A percentile compares a stretch with the other conserved stretches of the same genome.
Evolutionary conservation across 2,329 filamentous ascomycete genomes (phyloP).

Genomic region (Lecanicillium sp.): DNA sequence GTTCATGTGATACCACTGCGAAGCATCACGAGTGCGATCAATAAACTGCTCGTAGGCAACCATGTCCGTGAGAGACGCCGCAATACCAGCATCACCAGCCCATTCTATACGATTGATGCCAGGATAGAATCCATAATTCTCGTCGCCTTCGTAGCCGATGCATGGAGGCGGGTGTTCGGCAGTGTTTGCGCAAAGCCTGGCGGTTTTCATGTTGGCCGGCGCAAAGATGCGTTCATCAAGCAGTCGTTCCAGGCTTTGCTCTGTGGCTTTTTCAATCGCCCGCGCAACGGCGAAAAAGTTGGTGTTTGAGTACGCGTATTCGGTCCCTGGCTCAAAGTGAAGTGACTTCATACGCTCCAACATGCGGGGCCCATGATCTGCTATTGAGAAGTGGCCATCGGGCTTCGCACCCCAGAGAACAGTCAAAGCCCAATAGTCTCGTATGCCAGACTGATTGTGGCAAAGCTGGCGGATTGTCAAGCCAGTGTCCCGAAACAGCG

Average conservation of each 20-base stretch:
- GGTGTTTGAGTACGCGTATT: slow-evolving; percentile 34
- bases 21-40: slow-evolving; percentile 17
- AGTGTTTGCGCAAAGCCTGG: slow-evolving; percentile 28
- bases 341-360: slow-evolving; percentile 24
- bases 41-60: slow-evolving; percentile 35
- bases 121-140: slow-evolving; percentile 25
- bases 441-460: slow-evolving; percentile 34
- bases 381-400: slow-evolving; percentile 29
- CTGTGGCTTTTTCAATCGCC: slow-evolving; percentile 28
- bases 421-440: slow-evolving; percentile 37
- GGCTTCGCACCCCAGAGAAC: slow-evolving; percentile 33
- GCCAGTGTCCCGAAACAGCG: slow-evolving; percentile 15
- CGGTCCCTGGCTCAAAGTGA: slow-evolving; percentile 33
- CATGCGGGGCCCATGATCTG: slow-evolving; percentile 19
- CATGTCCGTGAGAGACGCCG: slow-evolving; percentile 36
- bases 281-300: slow-evolving; percentile 33
- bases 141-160: slow-evolving; percentile 34
- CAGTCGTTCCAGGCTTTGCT: slow-evolving; percentile 24
- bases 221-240: slow-evolving; percentile 28
- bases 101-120: slow-evolving; percentile 35
- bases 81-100: slow-evolving; percentile 36
- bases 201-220: slow-evolving; percentile 34
- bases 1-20: slow-evolving; percentile 23
- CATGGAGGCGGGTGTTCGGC: slow-evolving; percentile 29
- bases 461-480: slow-evolving; percentile 28